Evolutionary conservation across 164 flowering plant genomes (phyloP).

Genomic region (Aristolochia contorta): DNA sequence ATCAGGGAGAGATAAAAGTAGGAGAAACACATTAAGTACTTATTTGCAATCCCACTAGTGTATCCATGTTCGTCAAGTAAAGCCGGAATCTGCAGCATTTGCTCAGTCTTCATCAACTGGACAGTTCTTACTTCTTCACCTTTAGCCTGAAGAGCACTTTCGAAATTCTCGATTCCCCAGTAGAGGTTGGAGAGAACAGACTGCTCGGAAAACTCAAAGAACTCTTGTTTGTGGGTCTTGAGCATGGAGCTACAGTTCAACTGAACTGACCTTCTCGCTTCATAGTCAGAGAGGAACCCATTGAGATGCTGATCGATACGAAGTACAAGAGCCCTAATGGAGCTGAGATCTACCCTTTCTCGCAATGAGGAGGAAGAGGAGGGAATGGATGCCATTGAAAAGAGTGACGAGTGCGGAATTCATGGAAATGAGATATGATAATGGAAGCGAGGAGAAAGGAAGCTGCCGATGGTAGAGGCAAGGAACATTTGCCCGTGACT

Average conservation of each 20-base stretch:
- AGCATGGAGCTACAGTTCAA: slow-evolving; percentile 36
- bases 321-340: slow-evolving; percentile 27
- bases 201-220: slow-evolving; percentile 58
- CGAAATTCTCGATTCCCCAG: slow-evolving; percentile 60
- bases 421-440: not conserved
- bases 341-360: slow-evolving; percentile 25
- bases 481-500: slow-evolving; percentile 27
- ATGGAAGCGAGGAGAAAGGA: not conserved
- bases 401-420: not conserved
- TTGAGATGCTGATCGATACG: slow-evolving; percentile 30
- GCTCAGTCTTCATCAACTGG: slow-evolving; percentile 37
- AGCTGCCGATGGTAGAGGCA: slow-evolving; percentile 4
- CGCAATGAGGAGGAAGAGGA: slow-evolving; percentile 10
- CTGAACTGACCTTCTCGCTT: slow-evolving; percentile 26
- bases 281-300: slow-evolving; percentile 19
- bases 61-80: slow-evolving; percentile 46
- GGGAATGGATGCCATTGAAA: slow-evolving; percentile 18
- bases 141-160: slow-evolving; percentile 31
- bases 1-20: slow-evolving; percentile 62
- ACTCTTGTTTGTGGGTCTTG: slow-evolving; percentile 29
- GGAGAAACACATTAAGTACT: slow-evolving; percentile 37
- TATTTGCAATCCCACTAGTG: slow-evolving; percentile 47
- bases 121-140: slow-evolving; percentile 21
- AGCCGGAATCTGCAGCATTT: slow-evolving; percentile 70
- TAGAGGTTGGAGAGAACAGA: slow-evolving; percentile 56